Evolutionary conservation across 2,329 filamentous ascomycete species (phyloP).

Genomic region (Exophiala aquamarina): DNA sequence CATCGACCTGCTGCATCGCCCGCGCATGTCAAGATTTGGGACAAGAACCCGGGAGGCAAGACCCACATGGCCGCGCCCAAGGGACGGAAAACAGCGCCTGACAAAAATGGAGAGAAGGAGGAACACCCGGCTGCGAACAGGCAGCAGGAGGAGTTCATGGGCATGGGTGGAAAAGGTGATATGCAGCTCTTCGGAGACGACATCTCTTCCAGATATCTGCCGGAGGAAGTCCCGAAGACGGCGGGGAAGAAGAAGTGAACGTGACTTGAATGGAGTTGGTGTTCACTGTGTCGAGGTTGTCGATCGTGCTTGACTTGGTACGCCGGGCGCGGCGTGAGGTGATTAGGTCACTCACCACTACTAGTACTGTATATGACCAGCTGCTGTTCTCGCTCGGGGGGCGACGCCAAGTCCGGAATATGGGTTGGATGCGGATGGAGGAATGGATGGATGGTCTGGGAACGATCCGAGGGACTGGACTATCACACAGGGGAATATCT

Average conservation of each 20-base stretch:
- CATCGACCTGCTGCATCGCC: conserved; percentile 13
- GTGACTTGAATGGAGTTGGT: no score
- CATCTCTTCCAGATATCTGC: conserved; percentile 39
- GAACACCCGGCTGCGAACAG: conserved; percentile 66
- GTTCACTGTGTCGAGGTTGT: no score
- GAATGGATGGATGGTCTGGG: no score
- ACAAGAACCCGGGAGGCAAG: conserved; percentile 63
- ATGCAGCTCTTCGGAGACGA: conserved; percentile 72
- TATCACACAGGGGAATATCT: no score
- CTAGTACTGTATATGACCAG: no score
- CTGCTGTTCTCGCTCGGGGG: no score
- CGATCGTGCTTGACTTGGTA: no score
- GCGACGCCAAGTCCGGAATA: no score
- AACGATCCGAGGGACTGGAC: no score
- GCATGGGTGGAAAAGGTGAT: conserved; percentile 83
- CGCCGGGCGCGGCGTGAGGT: no score
- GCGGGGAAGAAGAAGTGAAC: neutral
- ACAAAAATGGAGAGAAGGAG: conserved; percentile 58
- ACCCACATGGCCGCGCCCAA: conserved; percentile 33
- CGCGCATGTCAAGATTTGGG: conserved; percentile 68
- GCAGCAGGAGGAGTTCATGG: conserved; percentile 73
- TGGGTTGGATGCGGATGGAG: no score
- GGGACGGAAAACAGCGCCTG: conserved; percentile 15
- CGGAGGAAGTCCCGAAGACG: conserved; percentile 21
- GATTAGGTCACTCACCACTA: no score